phyloP scores from a whole-genome alignment of 2,329 filamentous ascomycete species.

The Xylaria hypoxylon region DNA sequence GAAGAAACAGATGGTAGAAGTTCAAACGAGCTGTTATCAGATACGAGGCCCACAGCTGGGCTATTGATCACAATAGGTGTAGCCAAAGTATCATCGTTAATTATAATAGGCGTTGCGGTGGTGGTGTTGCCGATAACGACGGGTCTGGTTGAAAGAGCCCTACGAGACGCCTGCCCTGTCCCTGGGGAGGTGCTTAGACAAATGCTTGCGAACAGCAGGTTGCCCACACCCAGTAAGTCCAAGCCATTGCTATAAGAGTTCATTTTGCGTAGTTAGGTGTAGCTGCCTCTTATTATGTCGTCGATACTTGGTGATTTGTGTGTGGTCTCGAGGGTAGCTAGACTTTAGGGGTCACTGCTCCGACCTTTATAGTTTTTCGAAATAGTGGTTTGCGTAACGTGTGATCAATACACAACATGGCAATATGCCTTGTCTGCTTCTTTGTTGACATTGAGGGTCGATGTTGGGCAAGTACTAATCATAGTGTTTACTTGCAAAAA shows the following conservation, averaged over 20 bases:
- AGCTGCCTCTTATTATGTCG: neutral
- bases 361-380: neutral
- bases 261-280: neutral
- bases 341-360: neutral
- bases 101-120: neutral
- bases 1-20: neutral
- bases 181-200: neutral
- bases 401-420: neutral
- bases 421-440: neutral
- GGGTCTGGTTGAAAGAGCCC: neutral
- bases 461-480: neutral
- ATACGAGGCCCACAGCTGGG: neutral
- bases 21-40: neutral
- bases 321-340: neutral
- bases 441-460: neutral
- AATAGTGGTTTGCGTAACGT: neutral
- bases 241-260: slow-evolving; percentile 1
- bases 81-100: neutral
- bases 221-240: neutral
- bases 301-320: neutral
- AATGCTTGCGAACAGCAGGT: slow-evolving; percentile 4
- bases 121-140: neutral
- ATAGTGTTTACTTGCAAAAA: slow-evolving; percentile 1
- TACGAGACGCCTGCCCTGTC: neutral
- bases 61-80: neutral